Evolutionary conservation across 1,139 yeast species (phyloP).

Genomic region (Hyphopichia fennica): DNA sequence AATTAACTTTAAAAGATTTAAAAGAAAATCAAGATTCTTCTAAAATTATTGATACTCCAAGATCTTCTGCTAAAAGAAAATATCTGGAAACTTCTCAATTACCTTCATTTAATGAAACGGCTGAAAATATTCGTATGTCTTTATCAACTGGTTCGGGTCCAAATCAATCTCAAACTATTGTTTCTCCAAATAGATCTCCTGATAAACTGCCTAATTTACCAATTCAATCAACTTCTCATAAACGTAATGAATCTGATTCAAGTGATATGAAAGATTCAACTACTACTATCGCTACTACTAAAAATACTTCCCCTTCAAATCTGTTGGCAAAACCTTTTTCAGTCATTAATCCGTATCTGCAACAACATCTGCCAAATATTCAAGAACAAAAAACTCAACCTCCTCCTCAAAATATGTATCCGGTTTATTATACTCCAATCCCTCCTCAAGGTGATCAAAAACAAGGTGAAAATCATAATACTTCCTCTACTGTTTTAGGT

Average conservation of each 20-base stretch:
- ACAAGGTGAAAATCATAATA: conserved; percentile 3
- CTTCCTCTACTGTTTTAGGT: conserved; percentile 17
- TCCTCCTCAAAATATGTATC: conserved; percentile 18
- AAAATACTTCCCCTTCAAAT: conserved; percentile 15
- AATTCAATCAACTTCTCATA: conserved; percentile 14
- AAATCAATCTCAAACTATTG: background rate
- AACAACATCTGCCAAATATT: conserved; percentile 5
- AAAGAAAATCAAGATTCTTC: background rate
- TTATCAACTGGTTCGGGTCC: background rate
- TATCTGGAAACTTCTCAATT: conserved; percentile 24
- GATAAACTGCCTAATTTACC: conserved; percentile 26
- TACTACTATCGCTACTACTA: conserved; percentile 3
- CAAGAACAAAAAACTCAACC: conserved; percentile 9
- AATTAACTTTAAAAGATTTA: conserved; percentile 15
- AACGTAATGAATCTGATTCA: conserved; percentile 28
- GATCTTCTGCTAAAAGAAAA: conserved; percentile 19
- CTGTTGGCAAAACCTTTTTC: conserved; percentile 9
- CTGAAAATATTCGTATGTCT: conserved; percentile 17
- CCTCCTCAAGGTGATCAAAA: conserved; percentile 7
- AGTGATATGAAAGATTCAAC: conserved; percentile 20
- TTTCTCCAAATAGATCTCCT: conserved; percentile 35
- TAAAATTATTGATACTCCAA: background rate
- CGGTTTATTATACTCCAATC: conserved; percentile 24
- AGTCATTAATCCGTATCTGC: background rate
- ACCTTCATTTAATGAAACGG: conserved; percentile 30